phyloP scores from a whole-genome alignment of 1,139 yeast species.

The Saccharomyces hybrid region DNA sequence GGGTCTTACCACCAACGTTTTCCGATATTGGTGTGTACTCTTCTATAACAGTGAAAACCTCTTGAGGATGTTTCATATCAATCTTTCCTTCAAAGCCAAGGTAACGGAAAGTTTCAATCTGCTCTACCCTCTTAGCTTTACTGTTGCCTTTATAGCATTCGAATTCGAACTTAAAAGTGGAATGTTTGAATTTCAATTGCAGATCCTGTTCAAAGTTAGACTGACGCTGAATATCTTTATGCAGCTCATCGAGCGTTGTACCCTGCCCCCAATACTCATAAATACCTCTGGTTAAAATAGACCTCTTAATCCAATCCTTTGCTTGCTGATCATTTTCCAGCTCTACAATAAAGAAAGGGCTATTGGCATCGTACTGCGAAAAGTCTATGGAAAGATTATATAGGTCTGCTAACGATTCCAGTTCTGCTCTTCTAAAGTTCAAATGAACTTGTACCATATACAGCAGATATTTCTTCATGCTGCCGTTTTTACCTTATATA shows the following conservation, averaged over 20 bases:
- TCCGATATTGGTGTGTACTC: conserved; percentile 47
- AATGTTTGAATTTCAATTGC: conserved; percentile 32
- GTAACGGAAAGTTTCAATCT: conserved; percentile 67
- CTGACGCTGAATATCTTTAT: conserved; percentile 40
- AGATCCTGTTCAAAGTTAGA: conserved; percentile 19
- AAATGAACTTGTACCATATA: conserved; percentile 81
- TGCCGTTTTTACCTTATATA: neutral
- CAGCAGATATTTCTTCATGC: conserved; percentile 47
- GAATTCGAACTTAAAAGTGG: conserved; percentile 74
- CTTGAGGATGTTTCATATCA: conserved; percentile 69
- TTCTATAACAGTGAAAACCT: conserved; percentile 64
- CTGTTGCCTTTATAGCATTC: conserved; percentile 67
- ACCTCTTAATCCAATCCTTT: conserved; percentile 49
- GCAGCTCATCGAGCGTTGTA: conserved; percentile 46
- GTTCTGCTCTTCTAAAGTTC: conserved; percentile 70
- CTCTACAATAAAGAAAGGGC: conserved; percentile 66
- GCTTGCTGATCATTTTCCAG: conserved; percentile 65
- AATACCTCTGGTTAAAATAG: conserved; percentile 65
- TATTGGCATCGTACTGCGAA: conserved; percentile 45
- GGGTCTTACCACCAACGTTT: conserved; percentile 44
- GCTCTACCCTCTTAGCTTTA: conserved; percentile 42
- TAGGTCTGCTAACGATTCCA: conserved; percentile 73
- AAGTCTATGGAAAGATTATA: conserved; percentile 52
- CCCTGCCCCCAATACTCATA: conserved; percentile 87
- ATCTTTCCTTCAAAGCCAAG: conserved; percentile 72